A percentile compares a stretch with the other conserved stretches of the same genome.
Evolutionary conservation across 345 rosid species (phyloP).

Genomic region (Eucalyptus viminalis): DNA sequence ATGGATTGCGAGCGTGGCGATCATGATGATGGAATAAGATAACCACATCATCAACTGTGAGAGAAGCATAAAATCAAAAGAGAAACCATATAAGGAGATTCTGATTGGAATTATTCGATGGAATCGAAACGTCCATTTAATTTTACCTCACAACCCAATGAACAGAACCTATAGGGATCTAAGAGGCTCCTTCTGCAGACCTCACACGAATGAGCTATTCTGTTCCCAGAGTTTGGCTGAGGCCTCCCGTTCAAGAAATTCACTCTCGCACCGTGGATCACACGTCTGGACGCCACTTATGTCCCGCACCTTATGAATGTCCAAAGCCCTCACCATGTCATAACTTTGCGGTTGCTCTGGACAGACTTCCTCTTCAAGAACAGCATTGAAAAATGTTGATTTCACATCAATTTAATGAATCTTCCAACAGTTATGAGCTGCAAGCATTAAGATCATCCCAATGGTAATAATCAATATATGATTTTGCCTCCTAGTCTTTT

Average conservation of each 20-base stretch:
- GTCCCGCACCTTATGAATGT: slow-evolving; percentile 62
- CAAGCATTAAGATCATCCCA: no score
- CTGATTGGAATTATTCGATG: background rate
- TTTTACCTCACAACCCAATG: slow-evolving; percentile 81
- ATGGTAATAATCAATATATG: no score
- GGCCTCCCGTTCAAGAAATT: slow-evolving; percentile 80
- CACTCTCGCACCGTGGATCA: slow-evolving; percentile 75
- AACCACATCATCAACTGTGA: background rate
- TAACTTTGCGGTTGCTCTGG: no score
- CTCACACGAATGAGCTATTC: slow-evolving; percentile 38
- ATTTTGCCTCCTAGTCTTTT: no score
- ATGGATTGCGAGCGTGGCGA: slow-evolving; percentile 1
- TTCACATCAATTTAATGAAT: no score
- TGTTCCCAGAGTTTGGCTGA: slow-evolving; percentile 24
- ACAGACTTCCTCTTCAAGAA: no score
- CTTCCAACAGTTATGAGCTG: no score
- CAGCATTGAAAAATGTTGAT: no score
- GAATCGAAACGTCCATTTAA: background rate
- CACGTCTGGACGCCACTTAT: slow-evolving; percentile 71
- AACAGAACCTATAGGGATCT: slow-evolving; percentile 81
- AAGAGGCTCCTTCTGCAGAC: slow-evolving; percentile 68
- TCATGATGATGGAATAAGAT: background rate
- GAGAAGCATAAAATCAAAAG: background rate
- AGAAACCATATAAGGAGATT: background rate
- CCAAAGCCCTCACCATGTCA: background rate